These are phyloP conservation scores for Aspergillus bridgeri DNA, from an alignment of 495 filamentous ascomycete species.

Conservation along the genomic window DNA sequence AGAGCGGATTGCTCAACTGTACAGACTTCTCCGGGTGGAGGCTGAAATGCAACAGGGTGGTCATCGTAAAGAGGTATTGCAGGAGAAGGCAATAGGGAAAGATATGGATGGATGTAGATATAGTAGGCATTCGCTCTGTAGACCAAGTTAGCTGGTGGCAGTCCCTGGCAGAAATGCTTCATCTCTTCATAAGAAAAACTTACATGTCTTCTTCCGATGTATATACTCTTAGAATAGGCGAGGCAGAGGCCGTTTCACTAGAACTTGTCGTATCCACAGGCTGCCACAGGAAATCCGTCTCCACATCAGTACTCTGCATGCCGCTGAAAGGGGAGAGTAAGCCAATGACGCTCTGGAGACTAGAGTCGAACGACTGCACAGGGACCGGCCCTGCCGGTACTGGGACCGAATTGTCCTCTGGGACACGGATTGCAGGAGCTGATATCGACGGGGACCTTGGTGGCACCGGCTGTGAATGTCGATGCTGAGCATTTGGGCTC, in stretches of 20 bases:
- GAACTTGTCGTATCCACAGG: background rate
- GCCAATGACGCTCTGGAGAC: constrained; percentile 4
- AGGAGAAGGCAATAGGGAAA: constrained; percentile 44
- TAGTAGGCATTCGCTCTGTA: constrained; percentile 46
- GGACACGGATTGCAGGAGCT: background rate
- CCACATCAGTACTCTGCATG: background rate
- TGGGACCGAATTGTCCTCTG: background rate
- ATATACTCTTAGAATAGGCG: constrained; percentile 11
- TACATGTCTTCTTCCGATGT: constrained; percentile 16
- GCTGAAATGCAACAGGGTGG: constrained; percentile 19
- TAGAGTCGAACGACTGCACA: background rate
- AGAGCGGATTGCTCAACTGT: constrained; percentile 5
- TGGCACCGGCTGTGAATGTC: background rate
- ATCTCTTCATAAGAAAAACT: background rate
- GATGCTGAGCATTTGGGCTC: background rate
- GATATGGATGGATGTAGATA: constrained; percentile 45
- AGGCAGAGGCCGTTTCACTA: background rate
- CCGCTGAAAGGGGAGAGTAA: constrained; percentile 6
- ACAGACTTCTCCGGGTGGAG: constrained; percentile 6
- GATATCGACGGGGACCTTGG: background rate
- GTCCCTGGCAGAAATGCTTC: too few species aligned
- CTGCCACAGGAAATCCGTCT: background rate
- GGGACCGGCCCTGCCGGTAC: background rate
- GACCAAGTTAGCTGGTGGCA: background rate
- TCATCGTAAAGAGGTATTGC: constrained; percentile 26